Evolutionary conservation across 2,329 filamentous ascomycete species (phyloP).

Genomic region (Exophiala alcalophila): DNA sequence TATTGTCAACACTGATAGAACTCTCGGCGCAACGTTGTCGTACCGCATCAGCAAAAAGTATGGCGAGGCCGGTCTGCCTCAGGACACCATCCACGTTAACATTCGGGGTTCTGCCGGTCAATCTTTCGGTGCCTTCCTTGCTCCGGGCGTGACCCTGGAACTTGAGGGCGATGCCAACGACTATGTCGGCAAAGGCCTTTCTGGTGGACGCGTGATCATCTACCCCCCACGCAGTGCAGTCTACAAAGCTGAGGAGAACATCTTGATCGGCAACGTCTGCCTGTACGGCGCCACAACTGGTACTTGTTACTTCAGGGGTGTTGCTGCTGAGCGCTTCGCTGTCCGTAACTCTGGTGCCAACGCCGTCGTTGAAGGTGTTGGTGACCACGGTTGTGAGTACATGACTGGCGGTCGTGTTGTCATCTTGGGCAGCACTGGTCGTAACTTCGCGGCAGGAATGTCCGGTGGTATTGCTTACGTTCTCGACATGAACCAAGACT

Average conservation of each 20-base stretch:
- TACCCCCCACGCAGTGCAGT: constrained; percentile 87
- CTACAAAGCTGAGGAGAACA: constrained; percentile 95
- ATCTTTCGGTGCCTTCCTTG: constrained; percentile 92
- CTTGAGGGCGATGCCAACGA: constrained; percentile 95
- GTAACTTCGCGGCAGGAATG: constrained; percentile 98
- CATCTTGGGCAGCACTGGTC: constrained; percentile 81
- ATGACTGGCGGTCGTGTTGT: constrained; percentile 95
- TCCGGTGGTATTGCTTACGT: constrained; percentile 96
- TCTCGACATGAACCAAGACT: constrained; percentile 84
- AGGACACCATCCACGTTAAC: constrained; percentile 93
- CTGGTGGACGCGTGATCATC: constrained; percentile 86
- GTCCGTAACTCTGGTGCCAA: constrained; percentile 95
- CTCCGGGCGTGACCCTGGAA: constrained; percentile 89
- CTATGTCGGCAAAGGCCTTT: constrained; percentile 94
- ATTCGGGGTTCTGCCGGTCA: constrained; percentile 95
- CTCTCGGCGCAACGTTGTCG: constrained; percentile 86
- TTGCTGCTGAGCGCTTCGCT: constrained; percentile 92
- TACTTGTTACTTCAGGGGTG: constrained; percentile 93
- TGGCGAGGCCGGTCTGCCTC: constrained; percentile 80
- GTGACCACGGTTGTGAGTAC: constrained; percentile 97
- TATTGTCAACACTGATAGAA: constrained; percentile 93
- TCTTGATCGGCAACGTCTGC: constrained; percentile 90
- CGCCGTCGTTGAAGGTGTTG: constrained; percentile 92
- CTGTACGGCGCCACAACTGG: constrained; percentile 90
- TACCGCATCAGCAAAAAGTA: constrained; percentile 95